phyloP scores from a whole-genome alignment of 345 rosid species.

The Trapa incisa region DNA sequence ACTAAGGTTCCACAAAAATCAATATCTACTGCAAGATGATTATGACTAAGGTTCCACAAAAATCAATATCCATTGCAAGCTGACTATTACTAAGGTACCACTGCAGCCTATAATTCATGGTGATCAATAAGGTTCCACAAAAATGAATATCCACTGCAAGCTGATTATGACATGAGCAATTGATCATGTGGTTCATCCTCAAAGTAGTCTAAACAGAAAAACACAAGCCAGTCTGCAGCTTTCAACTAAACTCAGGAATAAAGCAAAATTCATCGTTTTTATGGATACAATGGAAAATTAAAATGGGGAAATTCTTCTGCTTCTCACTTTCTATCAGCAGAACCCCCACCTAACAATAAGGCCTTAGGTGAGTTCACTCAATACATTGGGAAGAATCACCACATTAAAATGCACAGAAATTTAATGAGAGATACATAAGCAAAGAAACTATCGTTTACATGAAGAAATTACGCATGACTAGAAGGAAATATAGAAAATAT shows the following conservation, averaged over 20 bases:
- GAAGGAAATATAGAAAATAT: background rate
- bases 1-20: background rate
- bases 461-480: background rate
- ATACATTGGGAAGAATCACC: background rate
- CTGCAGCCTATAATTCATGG: no score
- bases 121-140: background rate
- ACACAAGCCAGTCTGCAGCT: background rate
- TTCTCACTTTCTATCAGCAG: background rate
- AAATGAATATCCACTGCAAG: background rate
- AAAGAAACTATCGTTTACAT: background rate
- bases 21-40: background rate
- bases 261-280: background rate
- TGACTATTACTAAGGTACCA: background rate
- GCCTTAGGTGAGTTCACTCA: background rate
- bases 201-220: background rate
- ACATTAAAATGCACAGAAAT: background rate
- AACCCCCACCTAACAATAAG: background rate
- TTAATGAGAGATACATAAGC: background rate
- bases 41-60: background rate
- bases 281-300: background rate
- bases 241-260: background rate
- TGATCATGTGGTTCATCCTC: background rate
- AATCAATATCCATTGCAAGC: background rate
- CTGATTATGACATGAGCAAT: background rate
- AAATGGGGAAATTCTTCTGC: background rate